Conservation (phyloP, 139 green algal genomes). For the Chlamydomonas sp. region DNA sequence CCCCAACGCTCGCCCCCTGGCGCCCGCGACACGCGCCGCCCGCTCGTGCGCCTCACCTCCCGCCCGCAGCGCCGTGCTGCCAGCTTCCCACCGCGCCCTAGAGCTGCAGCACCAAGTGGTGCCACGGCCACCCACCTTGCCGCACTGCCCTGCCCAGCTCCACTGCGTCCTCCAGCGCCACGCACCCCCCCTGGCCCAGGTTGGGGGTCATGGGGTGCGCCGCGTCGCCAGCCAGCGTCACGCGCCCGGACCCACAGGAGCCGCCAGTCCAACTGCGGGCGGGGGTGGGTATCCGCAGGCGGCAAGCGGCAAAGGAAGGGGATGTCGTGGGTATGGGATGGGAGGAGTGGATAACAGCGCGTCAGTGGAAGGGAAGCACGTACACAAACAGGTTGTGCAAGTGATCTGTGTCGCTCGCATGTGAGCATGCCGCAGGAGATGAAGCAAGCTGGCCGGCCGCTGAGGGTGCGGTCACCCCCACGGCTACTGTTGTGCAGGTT, state of each 20-base stretch:
- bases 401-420: no score
- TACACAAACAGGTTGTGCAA: no score
- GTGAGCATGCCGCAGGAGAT: no score
- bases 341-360: neutral
- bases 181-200: constrained; percentile 65
- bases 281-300: neutral
- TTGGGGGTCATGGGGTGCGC: constrained; percentile 88
- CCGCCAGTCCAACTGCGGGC: constrained; percentile 22
- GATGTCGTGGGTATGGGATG: neutral
- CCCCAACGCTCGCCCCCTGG: no score
- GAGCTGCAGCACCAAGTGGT: neutral
- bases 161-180: constrained; percentile 71
- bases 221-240: constrained; percentile 83
- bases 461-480: no score
- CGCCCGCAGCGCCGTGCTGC: neutral
- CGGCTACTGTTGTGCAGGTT: no score
- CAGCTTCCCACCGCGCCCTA: neutral
- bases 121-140: neutral
- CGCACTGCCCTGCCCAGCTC: constrained; percentile 61
- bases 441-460: no score
- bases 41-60: no score
- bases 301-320: neutral
- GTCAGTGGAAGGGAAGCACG: neutral
- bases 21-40: no score
- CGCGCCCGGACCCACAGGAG: constrained; percentile 35